Evolutionary conservation across 345 rosid genomes (phyloP).

Genomic region (Dipteronia dyeriana): DNA sequence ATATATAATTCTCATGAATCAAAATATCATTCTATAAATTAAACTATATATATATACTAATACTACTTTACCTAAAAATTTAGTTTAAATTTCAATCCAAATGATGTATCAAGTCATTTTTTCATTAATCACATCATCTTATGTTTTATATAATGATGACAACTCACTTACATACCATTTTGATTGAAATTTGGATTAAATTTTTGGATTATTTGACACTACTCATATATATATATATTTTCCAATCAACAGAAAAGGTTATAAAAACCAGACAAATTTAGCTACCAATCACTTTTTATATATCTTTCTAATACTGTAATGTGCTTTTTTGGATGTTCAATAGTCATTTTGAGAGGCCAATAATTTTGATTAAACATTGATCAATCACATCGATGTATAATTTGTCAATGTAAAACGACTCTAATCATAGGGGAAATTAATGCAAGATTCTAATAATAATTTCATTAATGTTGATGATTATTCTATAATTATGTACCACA

Average conservation of each 20-base stretch:
- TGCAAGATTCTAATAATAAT: neutral
- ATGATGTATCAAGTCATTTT: too few species aligned
- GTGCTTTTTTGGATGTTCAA: too few species aligned
- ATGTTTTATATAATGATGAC: too few species aligned
- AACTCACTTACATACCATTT: too few species aligned
- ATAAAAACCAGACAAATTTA: neutral
- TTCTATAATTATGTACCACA: neutral
- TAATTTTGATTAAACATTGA: conserved; percentile 3
- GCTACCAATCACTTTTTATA: neutral
- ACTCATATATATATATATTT: neutral
- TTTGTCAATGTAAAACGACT: neutral
- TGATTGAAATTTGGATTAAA: too few species aligned
- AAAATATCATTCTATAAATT: too few species aligned
- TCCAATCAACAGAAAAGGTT: neutral
- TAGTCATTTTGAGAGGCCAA: neutral
- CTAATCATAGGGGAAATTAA: neutral
- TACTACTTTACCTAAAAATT: too few species aligned
- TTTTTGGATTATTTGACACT: too few species aligned
- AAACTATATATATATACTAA: too few species aligned
- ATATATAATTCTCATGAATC: neutral
- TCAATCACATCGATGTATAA: neutral
- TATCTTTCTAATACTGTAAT: too few species aligned
- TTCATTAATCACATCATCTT: too few species aligned
- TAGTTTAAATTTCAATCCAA: too few species aligned
- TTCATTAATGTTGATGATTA: neutral